Conservation (phyloP, 1,284 basidiomycete species). For the Tylopilus sp. region DNA sequence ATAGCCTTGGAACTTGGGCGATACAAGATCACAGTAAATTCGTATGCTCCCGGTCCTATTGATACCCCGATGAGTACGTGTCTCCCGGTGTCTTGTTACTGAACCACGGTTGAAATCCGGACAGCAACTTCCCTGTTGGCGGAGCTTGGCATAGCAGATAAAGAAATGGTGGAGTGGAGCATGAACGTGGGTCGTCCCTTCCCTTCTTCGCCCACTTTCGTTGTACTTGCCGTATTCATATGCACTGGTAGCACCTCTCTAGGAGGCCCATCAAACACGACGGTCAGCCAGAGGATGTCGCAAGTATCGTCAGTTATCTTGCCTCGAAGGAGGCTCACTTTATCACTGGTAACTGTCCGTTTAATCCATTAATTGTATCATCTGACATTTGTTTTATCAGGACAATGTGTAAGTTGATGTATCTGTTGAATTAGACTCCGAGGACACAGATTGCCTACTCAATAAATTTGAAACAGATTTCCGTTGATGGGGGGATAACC, state of each 20-base stretch:
- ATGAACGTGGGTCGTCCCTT: slow-evolving; percentile 1
- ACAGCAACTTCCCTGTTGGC: background rate
- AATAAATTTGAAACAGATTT: slow-evolving; percentile 12
- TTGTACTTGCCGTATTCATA: background rate
- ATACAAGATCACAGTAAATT: slow-evolving; percentile 27
- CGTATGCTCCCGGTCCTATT: slow-evolving; percentile 25
- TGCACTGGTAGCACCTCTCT: background rate
- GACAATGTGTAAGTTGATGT: slow-evolving; percentile 23
- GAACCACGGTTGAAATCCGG: background rate
- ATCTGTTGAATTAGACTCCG: background rate
- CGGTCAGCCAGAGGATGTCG: slow-evolving; percentile 26
- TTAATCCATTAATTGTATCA: background rate
- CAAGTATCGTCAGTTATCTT: slow-evolving; percentile 27
- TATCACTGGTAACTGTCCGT: slow-evolving; percentile 21
- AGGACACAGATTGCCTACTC: background rate
- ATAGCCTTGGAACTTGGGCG: slow-evolving; percentile 34
- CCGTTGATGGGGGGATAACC: slow-evolving; percentile 19
- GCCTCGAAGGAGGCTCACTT: slow-evolving; percentile 29
- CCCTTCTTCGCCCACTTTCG: background rate
- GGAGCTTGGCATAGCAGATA: background rate
- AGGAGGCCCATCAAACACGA: slow-evolving; percentile 7
- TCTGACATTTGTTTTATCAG: slow-evolving; percentile 6
- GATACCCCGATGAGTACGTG: slow-evolving; percentile 21
- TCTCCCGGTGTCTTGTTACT: background rate
- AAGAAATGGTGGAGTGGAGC: slow-evolving; percentile 1